These are phyloP conservation scores for Hyphopichia khmerensis DNA, from an alignment of 1,139 yeast species.

Conservation along the genomic window DNA sequence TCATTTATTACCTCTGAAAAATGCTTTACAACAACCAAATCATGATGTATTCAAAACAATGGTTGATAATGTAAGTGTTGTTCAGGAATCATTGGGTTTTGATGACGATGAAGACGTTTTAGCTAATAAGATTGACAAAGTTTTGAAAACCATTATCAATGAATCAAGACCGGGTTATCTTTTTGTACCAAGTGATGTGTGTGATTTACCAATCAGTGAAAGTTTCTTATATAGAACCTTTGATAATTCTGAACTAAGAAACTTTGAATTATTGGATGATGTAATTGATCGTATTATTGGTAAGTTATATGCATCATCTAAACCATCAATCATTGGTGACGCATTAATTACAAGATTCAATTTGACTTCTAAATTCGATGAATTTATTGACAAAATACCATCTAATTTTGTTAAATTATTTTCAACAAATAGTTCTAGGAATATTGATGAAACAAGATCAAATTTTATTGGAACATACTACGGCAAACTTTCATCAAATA, in stretches of 20 bases:
- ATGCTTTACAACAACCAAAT: constrained; percentile 49
- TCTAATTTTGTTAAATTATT: constrained; percentile 28
- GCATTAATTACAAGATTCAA: constrained; percentile 59
- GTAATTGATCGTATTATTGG: constrained; percentile 48
- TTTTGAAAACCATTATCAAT: constrained; percentile 53
- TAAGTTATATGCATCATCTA: constrained; percentile 48
- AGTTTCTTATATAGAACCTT: constrained; percentile 25
- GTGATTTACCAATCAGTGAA: constrained; percentile 47
- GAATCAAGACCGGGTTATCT: constrained; percentile 78
- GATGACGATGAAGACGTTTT: constrained; percentile 50
- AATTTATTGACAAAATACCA: constrained; percentile 42
- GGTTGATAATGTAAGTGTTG: constrained; percentile 59
- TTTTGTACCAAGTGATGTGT: constrained; percentile 70
- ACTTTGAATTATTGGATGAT: constrained; percentile 28
- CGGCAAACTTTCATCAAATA: constrained; percentile 37
- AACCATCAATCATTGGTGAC: constrained; percentile 69
- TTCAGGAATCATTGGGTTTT: constrained; percentile 53
- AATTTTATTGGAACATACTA: constrained; percentile 65
- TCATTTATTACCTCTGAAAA: constrained; percentile 63
- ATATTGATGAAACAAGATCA: constrained; percentile 59
- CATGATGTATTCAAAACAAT: constrained; percentile 64
- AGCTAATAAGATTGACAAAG: constrained; percentile 53
- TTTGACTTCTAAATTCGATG: constrained; percentile 36
- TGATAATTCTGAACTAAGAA: constrained; percentile 18
- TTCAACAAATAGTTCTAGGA: constrained; percentile 45